phyloP scores from a whole-genome alignment of 2,329 filamentous ascomycete genomes.

The Myotisia sp. region DNA sequence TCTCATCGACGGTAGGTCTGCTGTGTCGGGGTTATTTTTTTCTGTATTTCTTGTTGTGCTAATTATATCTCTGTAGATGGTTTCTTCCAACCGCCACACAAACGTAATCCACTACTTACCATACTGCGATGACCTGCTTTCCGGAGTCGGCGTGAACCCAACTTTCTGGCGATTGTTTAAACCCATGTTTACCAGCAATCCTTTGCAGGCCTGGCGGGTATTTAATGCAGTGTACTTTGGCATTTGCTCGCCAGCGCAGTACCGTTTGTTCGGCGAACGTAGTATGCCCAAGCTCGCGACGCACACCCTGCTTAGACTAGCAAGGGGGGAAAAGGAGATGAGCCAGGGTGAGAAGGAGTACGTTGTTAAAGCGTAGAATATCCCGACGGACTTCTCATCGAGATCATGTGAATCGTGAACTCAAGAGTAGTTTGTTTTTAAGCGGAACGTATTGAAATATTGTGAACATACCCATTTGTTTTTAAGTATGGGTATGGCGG shows the following conservation, averaged over 20 bases:
- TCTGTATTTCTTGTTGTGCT: not conserved
- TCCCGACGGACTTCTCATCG: too few relatives aligned
- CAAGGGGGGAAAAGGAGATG: conserved; percentile 14
- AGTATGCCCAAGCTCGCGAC: conserved; percentile 18
- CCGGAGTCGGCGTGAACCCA: conserved; percentile 22
- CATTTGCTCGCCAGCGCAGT: conserved; percentile 24
- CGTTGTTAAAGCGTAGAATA: not conserved
- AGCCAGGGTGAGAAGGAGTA: conserved; percentile 8
- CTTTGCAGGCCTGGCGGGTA: conserved; percentile 16
- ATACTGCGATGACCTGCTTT: conserved; percentile 23
- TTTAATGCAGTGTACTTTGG: conserved; percentile 25
- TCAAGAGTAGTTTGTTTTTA: too few relatives aligned
- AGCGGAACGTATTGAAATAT: too few relatives aligned
- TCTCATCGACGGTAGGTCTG: conserved; percentile 13
- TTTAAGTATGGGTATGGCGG: too few relatives aligned
- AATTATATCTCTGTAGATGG: conserved; percentile 12
- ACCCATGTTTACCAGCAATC: conserved; percentile 17
- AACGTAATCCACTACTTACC: conserved; percentile 17
- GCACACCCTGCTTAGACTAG: conserved; percentile 22
- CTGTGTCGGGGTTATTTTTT: not conserved
- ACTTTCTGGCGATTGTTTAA: conserved; percentile 18
- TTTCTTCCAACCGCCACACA: conserved; percentile 22
- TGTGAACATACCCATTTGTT: too few relatives aligned
- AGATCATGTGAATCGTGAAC: too few relatives aligned
- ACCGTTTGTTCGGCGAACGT: conserved; percentile 23